Evolutionary conservation across 2,329 filamentous ascomycete genomes (phyloP).

Genomic region (Penicillium sumatraense): DNA sequence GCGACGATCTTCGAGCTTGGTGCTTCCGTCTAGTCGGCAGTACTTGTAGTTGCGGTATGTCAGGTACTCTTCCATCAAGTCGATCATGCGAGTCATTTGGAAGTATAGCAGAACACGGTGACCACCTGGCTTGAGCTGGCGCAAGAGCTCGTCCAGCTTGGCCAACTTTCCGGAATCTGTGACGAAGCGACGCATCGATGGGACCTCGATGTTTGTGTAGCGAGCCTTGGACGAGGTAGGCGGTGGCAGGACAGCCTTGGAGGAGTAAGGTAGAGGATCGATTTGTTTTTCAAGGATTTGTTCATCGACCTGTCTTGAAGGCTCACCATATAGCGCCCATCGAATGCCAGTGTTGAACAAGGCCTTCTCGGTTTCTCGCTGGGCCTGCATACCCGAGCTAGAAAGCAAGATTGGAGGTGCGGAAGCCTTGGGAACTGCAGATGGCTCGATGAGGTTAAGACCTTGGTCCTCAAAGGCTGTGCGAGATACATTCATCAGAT

Average conservation of each 20-base stretch:
- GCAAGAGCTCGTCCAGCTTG: constrained; percentile 83
- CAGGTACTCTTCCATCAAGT: constrained; percentile 97
- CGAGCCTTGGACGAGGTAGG: constrained; percentile 81
- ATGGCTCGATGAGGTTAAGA: constrained; percentile 78
- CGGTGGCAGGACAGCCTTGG: constrained; percentile 74
- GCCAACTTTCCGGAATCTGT: constrained; percentile 97
- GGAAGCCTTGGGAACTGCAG: constrained; percentile 75
- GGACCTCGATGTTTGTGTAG: constrained; percentile 89
- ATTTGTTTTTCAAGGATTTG: constrained; percentile 75
- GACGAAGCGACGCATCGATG: constrained; percentile 96
- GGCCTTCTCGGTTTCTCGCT: constrained; percentile 67
- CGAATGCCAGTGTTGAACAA: constrained; percentile 81
- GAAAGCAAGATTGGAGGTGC: constrained; percentile 85
- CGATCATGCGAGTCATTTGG: constrained; percentile 99
- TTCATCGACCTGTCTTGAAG: constrained; percentile 66
- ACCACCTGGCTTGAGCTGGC: constrained; percentile 85
- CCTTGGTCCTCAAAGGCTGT: constrained; percentile 70
- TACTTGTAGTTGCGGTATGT: constrained; percentile 99
- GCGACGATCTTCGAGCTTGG: constrained; percentile 93
- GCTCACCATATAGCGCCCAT: constrained; percentile 71
- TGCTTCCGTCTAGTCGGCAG: constrained; percentile 92
- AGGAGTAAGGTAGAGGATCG: constrained; percentile 57
- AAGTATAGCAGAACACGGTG: constrained; percentile 97
- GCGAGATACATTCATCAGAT: constrained; percentile 78
- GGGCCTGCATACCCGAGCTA: constrained; percentile 69